Conservation (phyloP, 352 stramenopile genomes). For the Pythium dissotocum region DNA sequence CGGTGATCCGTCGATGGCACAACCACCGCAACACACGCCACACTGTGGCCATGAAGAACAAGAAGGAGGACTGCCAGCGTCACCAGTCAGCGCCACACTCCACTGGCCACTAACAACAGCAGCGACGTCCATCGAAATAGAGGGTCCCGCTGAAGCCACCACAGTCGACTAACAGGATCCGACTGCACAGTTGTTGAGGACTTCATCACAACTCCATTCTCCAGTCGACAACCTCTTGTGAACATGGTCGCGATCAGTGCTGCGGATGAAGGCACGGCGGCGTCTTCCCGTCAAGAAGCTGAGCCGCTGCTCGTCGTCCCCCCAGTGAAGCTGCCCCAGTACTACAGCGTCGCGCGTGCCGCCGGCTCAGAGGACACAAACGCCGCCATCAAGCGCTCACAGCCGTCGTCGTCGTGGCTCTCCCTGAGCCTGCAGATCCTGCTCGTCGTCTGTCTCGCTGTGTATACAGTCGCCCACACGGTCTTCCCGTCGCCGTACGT, state of each 20-base stretch:
- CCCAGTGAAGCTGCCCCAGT: not conserved
- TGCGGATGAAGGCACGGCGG: not conserved
- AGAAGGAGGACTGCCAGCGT: not conserved
- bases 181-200: not conserved
- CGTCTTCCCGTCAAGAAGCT: not conserved
- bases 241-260: conserved; percentile 19
- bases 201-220: no score
- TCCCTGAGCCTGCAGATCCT: conserved; percentile 32
- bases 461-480: conserved; percentile 44
- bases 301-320: conserved; percentile 7
- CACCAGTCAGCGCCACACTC: no score
- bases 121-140: not conserved
- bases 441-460: conserved; percentile 36
- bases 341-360: not conserved
- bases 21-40: not conserved
- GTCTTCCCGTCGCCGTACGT: conserved; percentile 18
- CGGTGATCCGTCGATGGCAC: not conserved
- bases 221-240: no score
- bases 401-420: not conserved
- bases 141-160: not conserved
- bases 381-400: not conserved
- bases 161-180: not conserved
- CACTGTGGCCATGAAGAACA: not conserved
- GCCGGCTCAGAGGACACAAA: not conserved
- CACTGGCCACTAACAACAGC: no score